Evolutionary conservation across 805 yeast genomes (phyloP), one percentile per base, ranked within the genome.

Genomic region (Candida mattraensis): DNA sequence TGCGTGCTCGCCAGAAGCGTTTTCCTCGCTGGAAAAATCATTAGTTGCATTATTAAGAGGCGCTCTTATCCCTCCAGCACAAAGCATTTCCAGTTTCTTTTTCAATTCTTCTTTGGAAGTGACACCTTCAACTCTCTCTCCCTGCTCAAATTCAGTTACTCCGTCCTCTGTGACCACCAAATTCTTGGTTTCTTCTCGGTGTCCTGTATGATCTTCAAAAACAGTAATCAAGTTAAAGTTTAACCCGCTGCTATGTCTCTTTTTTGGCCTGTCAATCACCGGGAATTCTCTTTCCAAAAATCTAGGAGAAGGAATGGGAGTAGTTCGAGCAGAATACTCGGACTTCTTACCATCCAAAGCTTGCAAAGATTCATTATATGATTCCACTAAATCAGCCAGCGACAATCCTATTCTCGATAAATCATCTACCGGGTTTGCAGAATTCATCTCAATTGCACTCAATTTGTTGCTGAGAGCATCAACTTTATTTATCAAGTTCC

Each of bases 181-280:
- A 19, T 24, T 28, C n/a, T 31, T 30, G 8, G 22, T 15, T 14
- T 34, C 43, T 11, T 21, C 26, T 10, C 22, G 15, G n/a, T 27
- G 8, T 5, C 19, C 38, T 3, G 38, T 11, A 8, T 24, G 36
- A 18, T 47, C 51, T 35, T 44, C 45, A 22, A 42, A 42, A 12
- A 44, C 51, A 2, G 48, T 44, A 23, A 59, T 45, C 22, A 59
- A 35, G 27, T 56, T 54, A 39, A 59, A 50, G 18, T 50, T 50
- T 18, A 58, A 40, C 2, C 64, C 64, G 38, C 60, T 58, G 31
- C 61, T 54, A 16, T 48, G 40, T 25, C 63, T 39, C 20, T 44
- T 45, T 15, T 48, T 40, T 2, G 45, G 28, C 16, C 21, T 18
- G 15, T 28, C 37, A 21, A 18, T 18, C 2, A 28, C 22, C 5